Conservation (phyloP, 2,329 filamentous ascomycete genomes). For the Diaporthe destruens region DNA sequence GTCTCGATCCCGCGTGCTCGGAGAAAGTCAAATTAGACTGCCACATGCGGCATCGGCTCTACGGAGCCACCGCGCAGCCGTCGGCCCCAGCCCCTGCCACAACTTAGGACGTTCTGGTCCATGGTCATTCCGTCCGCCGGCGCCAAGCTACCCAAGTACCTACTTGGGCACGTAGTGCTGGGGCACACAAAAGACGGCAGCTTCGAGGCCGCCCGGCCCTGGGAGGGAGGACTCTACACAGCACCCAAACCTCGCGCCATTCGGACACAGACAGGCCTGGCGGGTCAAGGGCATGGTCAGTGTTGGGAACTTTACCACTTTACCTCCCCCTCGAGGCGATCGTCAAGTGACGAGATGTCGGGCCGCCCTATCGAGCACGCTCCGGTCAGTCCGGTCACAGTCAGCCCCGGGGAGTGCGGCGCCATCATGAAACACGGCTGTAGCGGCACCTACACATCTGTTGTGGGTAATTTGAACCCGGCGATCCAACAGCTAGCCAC, state of each 20-base stretch:
- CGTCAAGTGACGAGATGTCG: conserved; percentile 6
- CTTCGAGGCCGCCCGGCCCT: background rate
- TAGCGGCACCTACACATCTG: conserved; percentile 13
- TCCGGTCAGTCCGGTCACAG: conserved; percentile 21
- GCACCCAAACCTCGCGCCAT: background rate
- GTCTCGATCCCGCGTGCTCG: conserved; percentile 10
- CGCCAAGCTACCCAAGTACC: background rate
- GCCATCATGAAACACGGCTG: conserved; percentile 26
- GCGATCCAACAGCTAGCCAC: conserved; percentile 22
- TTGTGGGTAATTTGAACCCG: conserved; percentile 17
- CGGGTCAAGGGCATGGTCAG: background rate
- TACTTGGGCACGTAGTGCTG: background rate
- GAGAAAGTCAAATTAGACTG: conserved; percentile 16
- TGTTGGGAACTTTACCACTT: background rate
- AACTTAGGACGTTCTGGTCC: background rate
- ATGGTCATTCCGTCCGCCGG: background rate
- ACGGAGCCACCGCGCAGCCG: conserved; percentile 14
- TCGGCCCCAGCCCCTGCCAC: background rate
- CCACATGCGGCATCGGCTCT: conserved; percentile 16
- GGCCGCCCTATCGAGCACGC: conserved; percentile 9
- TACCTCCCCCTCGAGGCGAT: background rate
- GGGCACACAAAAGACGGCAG: background rate
- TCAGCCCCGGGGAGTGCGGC: conserved; percentile 4
- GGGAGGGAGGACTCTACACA: background rate
- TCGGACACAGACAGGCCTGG: background rate